phyloP scores from a whole-genome alignment of 2,329 filamentous ascomycete genomes.

The Nannizziopsis arthrosporioides region DNA sequence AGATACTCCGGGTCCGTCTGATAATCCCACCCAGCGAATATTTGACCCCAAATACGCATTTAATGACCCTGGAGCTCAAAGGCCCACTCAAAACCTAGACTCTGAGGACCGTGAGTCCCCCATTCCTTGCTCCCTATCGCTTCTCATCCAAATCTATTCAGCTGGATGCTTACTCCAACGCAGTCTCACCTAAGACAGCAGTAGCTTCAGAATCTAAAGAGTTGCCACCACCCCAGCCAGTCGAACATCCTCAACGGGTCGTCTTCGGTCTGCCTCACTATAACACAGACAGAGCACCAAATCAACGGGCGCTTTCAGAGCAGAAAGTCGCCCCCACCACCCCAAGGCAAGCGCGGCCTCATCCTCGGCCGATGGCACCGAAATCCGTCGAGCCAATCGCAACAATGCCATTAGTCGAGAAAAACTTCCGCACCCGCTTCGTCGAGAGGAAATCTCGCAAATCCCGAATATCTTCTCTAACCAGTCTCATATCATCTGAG shows the following conservation, averaged over 20 bases:
- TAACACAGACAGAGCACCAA: background rate
- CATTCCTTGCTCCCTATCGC: background rate
- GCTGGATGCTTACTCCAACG: background rate
- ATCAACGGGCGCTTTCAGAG: background rate
- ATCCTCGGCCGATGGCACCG: background rate
- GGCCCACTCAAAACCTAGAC: too few relatives aligned
- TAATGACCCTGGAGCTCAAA: too few relatives aligned
- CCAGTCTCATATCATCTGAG: slow-evolving; percentile 12
- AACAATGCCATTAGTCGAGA: slow-evolving; percentile 24
- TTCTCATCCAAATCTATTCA: too few relatives aligned
- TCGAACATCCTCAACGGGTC: too few relatives aligned
- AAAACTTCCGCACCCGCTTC: slow-evolving; percentile 30
- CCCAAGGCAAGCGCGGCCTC: background rate
- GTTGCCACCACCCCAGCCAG: background rate
- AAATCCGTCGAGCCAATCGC: slow-evolving; percentile 4
- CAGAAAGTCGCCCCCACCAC: slow-evolving; percentile 4
- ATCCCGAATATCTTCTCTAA: slow-evolving; percentile 15
- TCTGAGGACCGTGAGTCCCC: background rate
- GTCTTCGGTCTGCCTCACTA: background rate
- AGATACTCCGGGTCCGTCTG: background rate
- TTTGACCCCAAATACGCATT: too few relatives aligned
- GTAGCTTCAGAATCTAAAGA: background rate
- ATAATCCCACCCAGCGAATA: too few relatives aligned
- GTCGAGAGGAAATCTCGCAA: slow-evolving; percentile 22
- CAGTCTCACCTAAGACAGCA: background rate